Conservation (phyloP, 2,329 filamentous ascomycete species). For the Colletotrichum cereale region DNA sequence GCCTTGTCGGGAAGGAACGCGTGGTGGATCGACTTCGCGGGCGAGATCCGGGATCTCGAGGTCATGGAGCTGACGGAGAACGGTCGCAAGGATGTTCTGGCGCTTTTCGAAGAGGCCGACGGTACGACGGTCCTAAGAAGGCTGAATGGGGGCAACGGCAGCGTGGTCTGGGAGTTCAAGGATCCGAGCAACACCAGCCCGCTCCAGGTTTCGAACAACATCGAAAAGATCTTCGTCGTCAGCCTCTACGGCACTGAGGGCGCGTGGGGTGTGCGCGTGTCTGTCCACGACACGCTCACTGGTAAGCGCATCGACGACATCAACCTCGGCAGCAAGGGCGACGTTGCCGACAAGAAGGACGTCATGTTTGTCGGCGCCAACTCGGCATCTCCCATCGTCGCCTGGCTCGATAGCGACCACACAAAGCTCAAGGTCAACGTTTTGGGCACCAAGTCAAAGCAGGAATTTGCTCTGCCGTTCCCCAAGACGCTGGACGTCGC, state of each 20-base stretch:
- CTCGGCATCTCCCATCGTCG: slow-evolving; percentile 79
- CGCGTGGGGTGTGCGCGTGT: slow-evolving; percentile 82
- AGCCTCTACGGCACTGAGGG: slow-evolving; percentile 77
- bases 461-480: slow-evolving; percentile 63
- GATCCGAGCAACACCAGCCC: slow-evolving; percentile 78
- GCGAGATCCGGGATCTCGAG: slow-evolving; percentile 77
- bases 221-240: slow-evolving; percentile 80
- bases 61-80: slow-evolving; percentile 78
- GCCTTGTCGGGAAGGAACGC: slow-evolving; percentile 82
- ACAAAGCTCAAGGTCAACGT: slow-evolving; percentile 79
- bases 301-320: slow-evolving; percentile 81
- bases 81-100: slow-evolving; percentile 77
- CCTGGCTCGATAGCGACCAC: slow-evolving; percentile 76
- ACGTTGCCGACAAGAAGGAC: slow-evolving; percentile 73
- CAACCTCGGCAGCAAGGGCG: slow-evolving; percentile 78
- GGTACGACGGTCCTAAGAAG: slow-evolving; percentile 73
- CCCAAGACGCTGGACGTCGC: slow-evolving; percentile 64
- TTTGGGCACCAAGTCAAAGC: slow-evolving; percentile 69
- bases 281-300: slow-evolving; percentile 77
- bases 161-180: slow-evolving; percentile 82
- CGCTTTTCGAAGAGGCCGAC: slow-evolving; percentile 72
- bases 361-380: slow-evolving; percentile 83
- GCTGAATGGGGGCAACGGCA: slow-evolving; percentile 79
- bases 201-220: slow-evolving; percentile 80
- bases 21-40: slow-evolving; percentile 77